phyloP scores from a whole-genome alignment of 2,329 filamentous ascomycete species.

The Clarireedia monteithiana region DNA sequence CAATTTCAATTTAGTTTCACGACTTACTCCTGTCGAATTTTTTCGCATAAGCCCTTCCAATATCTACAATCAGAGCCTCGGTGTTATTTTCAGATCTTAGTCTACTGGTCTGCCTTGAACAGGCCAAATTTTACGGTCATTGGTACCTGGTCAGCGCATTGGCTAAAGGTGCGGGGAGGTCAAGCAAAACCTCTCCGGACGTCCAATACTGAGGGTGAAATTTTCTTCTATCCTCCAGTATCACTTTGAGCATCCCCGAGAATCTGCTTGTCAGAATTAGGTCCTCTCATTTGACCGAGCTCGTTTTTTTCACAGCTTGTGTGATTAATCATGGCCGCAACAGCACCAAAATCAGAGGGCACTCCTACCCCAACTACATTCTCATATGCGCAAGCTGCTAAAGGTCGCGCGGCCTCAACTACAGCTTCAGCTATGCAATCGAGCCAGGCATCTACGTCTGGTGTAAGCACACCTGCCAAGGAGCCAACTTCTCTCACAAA shows the following conservation, averaged over 20 bases:
- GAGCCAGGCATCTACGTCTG: constrained; percentile 24
- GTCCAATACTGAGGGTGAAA: constrained; percentile 26
- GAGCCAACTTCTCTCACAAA: constrained; percentile 22
- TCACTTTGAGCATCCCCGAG: neutral
- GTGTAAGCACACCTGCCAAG: constrained; percentile 26
- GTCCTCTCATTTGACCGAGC: neutral
- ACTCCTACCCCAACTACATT: constrained; percentile 49
- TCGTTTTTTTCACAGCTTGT: neutral
- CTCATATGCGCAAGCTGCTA: constrained; percentile 93
- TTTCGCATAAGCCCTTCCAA: neutral
- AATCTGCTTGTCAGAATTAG: constrained; percentile 1
- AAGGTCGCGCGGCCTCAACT: constrained; percentile 48
- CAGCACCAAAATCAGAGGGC: constrained; percentile 30
- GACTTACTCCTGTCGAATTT: neutral
- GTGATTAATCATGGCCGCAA: constrained; percentile 34
- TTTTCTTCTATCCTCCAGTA: constrained; percentile 16
- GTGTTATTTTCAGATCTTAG: neutral
- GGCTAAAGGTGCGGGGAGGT: constrained; percentile 30
- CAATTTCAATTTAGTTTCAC: constrained; percentile 4
- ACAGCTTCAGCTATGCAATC: constrained; percentile 22
- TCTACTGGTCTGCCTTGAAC: neutral
- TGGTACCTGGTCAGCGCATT: constrained; percentile 17
- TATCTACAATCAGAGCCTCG: neutral
- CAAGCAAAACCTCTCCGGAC: constrained; percentile 32
- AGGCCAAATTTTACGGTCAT: neutral